phyloP scores from a whole-genome alignment of 345 rosid genomes.

The Salix viminalis region DNA sequence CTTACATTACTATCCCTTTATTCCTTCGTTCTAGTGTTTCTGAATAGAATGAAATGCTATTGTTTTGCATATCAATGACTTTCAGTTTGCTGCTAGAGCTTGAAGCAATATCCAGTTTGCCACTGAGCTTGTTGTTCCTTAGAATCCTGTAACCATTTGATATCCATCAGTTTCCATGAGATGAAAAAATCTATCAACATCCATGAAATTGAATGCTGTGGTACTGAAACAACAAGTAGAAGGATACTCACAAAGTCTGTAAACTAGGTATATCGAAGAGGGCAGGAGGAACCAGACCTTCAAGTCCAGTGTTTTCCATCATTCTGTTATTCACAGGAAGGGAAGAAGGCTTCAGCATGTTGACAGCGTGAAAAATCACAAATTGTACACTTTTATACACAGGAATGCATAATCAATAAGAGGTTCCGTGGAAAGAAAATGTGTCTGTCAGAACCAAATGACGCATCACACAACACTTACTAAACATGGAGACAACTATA shows the following conservation, averaged over 20 bases:
- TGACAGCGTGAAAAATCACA: background rate
- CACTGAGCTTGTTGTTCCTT: slow-evolving; percentile 45
- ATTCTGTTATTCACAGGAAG: slow-evolving; percentile 33
- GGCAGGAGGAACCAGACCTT: slow-evolving; percentile 47
- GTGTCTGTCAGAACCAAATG: background rate
- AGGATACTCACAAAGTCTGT: slow-evolving; percentile 59
- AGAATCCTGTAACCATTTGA: slow-evolving; percentile 38
- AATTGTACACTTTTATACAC: background rate
- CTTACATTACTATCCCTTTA: slow-evolving; percentile 46
- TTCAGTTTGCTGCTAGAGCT: slow-evolving; percentile 40
- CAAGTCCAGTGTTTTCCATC: slow-evolving; percentile 48
- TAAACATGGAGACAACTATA: background rate
- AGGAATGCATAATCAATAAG: background rate
- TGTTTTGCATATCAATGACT: slow-evolving; percentile 50
- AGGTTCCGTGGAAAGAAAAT: background rate
- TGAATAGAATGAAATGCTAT: slow-evolving; percentile 33
- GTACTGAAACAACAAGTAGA: too few relatives aligned
- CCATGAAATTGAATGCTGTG: background rate
- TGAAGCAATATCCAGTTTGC: slow-evolving; percentile 48
- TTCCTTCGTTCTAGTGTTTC: slow-evolving; percentile 5
- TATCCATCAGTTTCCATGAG: slow-evolving; percentile 4
- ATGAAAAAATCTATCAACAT: background rate
- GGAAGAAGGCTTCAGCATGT: background rate
- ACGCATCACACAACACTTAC: background rate
- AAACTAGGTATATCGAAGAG: slow-evolving; percentile 52